phyloP scores from a whole-genome alignment of 768 basidiomycete species.

The Phlebiopsis gigantea region DNA sequence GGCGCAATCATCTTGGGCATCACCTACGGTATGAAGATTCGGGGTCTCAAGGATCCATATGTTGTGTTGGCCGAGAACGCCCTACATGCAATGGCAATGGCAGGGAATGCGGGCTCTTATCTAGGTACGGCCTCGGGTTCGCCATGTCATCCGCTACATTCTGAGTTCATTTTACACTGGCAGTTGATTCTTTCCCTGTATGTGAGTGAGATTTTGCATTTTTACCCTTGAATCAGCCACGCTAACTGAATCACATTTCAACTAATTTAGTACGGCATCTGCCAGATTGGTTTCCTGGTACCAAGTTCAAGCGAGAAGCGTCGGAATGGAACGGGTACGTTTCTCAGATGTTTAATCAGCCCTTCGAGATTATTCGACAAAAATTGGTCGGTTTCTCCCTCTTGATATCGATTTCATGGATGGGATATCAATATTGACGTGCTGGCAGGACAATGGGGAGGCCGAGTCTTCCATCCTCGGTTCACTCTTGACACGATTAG shows the following conservation, averaged over 20 bases:
- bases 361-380: neutral
- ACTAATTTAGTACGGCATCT: slow-evolving; percentile 16
- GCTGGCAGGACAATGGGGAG: slow-evolving; percentile 34
- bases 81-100: neutral
- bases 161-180: no score
- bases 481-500: slow-evolving; percentile 48
- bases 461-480: slow-evolving; percentile 36
- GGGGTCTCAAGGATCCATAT: slow-evolving; percentile 1
- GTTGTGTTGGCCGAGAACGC: slow-evolving; percentile 1
- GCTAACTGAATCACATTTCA: neutral
- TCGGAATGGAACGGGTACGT: neutral
- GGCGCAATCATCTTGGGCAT: slow-evolving; percentile 3
- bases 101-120: slow-evolving; percentile 5
- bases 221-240: no score
- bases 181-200: slow-evolving; percentile 10
- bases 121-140: slow-evolving; percentile 6
- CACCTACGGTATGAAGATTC: slow-evolving; percentile 5
- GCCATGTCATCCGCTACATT: no score
- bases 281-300: slow-evolving; percentile 19
- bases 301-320: slow-evolving; percentile 14
- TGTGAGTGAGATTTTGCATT: neutral
- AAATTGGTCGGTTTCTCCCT: neutral
- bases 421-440: no score
- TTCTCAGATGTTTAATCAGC: neutral
- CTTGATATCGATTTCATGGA: no score